phyloP scores from a whole-genome alignment of 495 filamentous ascomycete species.

The Wilcoxina mikolae region DNA sequence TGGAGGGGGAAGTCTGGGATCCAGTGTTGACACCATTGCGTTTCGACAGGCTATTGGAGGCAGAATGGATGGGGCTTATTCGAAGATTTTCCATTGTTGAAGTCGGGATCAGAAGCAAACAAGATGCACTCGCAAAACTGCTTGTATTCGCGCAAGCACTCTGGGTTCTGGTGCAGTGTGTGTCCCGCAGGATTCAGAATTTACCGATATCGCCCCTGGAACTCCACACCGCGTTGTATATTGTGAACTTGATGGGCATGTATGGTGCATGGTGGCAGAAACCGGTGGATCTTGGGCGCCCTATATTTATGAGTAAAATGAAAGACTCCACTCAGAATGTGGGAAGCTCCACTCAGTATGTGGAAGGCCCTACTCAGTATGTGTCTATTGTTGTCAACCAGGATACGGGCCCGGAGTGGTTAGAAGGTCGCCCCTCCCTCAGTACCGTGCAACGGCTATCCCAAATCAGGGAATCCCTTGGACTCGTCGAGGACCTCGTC shows the following conservation, averaged over 20 bases:
- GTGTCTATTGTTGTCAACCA: too few species aligned
- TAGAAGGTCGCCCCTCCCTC: too few species aligned
- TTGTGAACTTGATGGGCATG: neutral
- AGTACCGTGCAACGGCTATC: too few species aligned
- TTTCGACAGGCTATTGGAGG: neutral
- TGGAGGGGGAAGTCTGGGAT: neutral
- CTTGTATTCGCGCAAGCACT: slow-evolving; percentile 1
- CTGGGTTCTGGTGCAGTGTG: slow-evolving; percentile 8
- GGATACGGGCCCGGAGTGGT: too few species aligned
- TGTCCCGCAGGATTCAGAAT: neutral
- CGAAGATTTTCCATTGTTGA: neutral
- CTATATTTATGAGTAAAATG: neutral
- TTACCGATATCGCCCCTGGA: neutral
- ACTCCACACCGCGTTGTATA: neutral
- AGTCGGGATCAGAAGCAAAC: slow-evolving; percentile 4
- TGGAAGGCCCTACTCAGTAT: too few species aligned
- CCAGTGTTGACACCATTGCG: neutral
- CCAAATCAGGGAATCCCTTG: too few species aligned
- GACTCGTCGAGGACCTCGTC: too few species aligned
- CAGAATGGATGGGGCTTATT: neutral
- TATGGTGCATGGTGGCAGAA: slow-evolving; percentile 2
- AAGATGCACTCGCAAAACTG: neutral
- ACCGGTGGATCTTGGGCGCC: neutral
- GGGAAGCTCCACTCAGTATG: too few species aligned
- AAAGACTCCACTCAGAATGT: neutral